Percentiles rank a stretch among this genome's conserved stretches.
phyloP scores from a whole-genome alignment of 768 basidiomycete genomes.

The Mycena rosella region DNA sequence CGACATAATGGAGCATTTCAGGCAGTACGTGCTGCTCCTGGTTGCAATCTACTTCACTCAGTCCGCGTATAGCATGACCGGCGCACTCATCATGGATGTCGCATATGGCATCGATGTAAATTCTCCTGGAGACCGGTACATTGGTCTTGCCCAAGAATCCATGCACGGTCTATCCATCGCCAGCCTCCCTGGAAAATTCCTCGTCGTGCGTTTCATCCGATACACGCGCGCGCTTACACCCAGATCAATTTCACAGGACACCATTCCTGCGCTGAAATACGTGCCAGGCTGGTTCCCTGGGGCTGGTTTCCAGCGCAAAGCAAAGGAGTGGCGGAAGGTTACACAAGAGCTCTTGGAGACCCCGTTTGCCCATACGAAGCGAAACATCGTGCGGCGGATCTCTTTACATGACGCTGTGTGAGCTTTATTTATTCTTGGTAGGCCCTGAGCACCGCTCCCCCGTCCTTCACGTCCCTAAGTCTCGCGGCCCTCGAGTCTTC shows the following conservation, averaged over 20 bases:
- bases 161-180: slow-evolving; percentile 42
- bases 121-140: slow-evolving; percentile 41
- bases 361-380: slow-evolving; percentile 53
- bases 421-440: not conserved
- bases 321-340: slow-evolving; percentile 47
- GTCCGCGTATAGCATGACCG: slow-evolving; percentile 37
- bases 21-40: slow-evolving; percentile 37
- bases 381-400: slow-evolving; percentile 46
- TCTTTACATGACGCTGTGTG: not conserved
- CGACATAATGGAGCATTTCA: slow-evolving; percentile 43
- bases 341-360: slow-evolving; percentile 51
- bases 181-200: slow-evolving; percentile 45
- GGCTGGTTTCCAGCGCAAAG: slow-evolving; percentile 56
- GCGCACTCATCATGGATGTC: slow-evolving; percentile 39
- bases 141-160: slow-evolving; percentile 41
- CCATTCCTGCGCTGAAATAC: slow-evolving; percentile 38
- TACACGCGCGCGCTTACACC: not conserved
- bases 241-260: not conserved
- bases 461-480: slow-evolving; percentile 16
- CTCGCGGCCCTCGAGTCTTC: slow-evolving; percentile 17
- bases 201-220: slow-evolving; percentile 41
- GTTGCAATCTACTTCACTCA: not conserved
- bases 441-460: not conserved
- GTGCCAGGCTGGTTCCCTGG: slow-evolving; percentile 60
- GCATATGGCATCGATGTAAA: slow-evolving; percentile 46